Percentiles rank a stretch among this genome's conserved stretches.
phyloP scores from a whole-genome alignment of 2,329 filamentous ascomycete genomes.

The Pseudocercospora musae region DNA sequence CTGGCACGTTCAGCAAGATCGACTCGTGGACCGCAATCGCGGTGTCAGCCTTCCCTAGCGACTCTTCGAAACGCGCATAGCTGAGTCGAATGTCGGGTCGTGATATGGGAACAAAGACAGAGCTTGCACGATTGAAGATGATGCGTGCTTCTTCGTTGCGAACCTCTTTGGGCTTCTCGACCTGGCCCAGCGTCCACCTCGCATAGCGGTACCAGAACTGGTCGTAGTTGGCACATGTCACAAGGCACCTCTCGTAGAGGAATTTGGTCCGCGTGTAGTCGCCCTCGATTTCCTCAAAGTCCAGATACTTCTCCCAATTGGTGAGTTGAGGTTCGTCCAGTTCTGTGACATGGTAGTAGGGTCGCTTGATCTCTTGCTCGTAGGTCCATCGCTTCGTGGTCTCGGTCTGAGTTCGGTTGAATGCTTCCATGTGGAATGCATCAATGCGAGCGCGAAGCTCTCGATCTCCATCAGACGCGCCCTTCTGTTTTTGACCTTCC shows the following conservation, averaged over 20 bases:
- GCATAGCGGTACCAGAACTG: slow-evolving; percentile 98
- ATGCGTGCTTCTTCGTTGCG: slow-evolving; percentile 78
- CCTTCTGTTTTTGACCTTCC: slow-evolving; percentile 62
- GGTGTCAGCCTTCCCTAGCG: slow-evolving; percentile 69
- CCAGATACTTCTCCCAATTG: slow-evolving; percentile 95
- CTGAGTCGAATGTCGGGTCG: slow-evolving; percentile 79
- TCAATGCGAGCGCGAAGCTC: slow-evolving; percentile 80
- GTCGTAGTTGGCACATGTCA: slow-evolving; percentile 91
- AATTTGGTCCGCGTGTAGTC: slow-evolving; percentile 72
- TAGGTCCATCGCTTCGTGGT: slow-evolving; percentile 92
- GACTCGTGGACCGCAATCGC: slow-evolving; percentile 81
- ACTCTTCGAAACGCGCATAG: slow-evolving; percentile 94
- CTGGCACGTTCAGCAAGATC: slow-evolving; percentile 71
- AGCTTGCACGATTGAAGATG: slow-evolving; percentile 85
- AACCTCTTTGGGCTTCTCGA: slow-evolving; percentile 80
- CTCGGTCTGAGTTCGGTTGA: slow-evolving; percentile 77
- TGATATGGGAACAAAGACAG: slow-evolving; percentile 81
- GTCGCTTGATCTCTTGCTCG: slow-evolving; percentile 89
- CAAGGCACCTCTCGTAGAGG: slow-evolving; percentile 88
- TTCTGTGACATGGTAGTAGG: slow-evolving; percentile 95
- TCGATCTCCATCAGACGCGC: slow-evolving; percentile 76
- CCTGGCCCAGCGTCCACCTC: slow-evolving; percentile 83
- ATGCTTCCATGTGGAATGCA: slow-evolving; percentile 73
- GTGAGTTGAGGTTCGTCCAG: slow-evolving; percentile 77
- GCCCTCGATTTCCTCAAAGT: slow-evolving; percentile 87